Conservation (phyloP, 352 stramenopile species). For the Phytophthora pluvialis region DNA sequence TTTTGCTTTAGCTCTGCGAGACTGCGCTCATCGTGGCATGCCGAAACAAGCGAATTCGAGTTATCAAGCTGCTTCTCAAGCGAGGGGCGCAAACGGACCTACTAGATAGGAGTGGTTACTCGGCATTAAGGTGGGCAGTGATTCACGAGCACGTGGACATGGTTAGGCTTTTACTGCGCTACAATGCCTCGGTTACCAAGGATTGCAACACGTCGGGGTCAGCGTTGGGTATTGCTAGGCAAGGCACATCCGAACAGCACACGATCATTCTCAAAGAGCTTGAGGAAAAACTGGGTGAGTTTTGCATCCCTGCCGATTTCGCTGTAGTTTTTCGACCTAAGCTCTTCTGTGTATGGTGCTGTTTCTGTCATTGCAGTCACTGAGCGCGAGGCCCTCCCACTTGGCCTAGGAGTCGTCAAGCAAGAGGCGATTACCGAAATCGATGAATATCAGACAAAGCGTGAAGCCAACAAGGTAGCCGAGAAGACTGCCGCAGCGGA, state of each 20-base stretch:
- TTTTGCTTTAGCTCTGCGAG: slow-evolving; percentile 49
- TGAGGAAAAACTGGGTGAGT: slow-evolving; percentile 51
- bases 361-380: slow-evolving; percentile 34
- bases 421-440: slow-evolving; percentile 47
- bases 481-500: background rate
- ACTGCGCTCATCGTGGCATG: slow-evolving; percentile 58
- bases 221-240: slow-evolving; percentile 49
- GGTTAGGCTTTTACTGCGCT: slow-evolving; percentile 44
- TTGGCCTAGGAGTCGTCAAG: slow-evolving; percentile 31
- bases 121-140: slow-evolving; percentile 58
- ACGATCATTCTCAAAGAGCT: slow-evolving; percentile 47
- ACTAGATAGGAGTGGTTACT: slow-evolving; percentile 53
- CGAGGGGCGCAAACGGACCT: slow-evolving; percentile 45
- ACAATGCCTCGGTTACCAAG: slow-evolving; percentile 52
- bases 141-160: slow-evolving; percentile 43
- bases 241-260: slow-evolving; percentile 40
- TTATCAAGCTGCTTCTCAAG: slow-evolving; percentile 51
- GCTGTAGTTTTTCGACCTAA: background rate
- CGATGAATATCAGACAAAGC: slow-evolving; percentile 29
- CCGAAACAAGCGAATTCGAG: slow-evolving; percentile 48
- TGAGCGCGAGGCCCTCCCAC: slow-evolving; percentile 43
- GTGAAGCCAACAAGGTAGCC: slow-evolving; percentile 9
- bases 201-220: slow-evolving; percentile 59
- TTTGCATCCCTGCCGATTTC: background rate
- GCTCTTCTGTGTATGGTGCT: background rate